Evolutionary conservation across 495 filamentous ascomycete species (phyloP), one percentile per base, ranked within the genome.

Genomic region (Penicillium waksmanii): DNA sequence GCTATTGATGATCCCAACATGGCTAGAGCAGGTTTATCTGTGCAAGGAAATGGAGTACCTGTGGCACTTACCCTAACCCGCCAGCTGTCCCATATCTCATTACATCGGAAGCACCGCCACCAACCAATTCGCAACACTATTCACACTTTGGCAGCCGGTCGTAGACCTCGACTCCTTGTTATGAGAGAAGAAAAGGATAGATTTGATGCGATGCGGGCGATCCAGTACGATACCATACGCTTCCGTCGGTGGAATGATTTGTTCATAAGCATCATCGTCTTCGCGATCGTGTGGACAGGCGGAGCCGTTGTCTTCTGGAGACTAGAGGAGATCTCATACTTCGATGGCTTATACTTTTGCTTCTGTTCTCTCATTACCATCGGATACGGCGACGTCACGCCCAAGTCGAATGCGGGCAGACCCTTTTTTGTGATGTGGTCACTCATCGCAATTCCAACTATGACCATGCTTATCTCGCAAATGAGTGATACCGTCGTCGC

Each of bases 401-500:
- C 89, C 0, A 73, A 81, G 13, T 89, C 87, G 7, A 93, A 92
- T 66, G 80, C 87, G 2, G 90, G 88, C 1, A 87, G 88, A 56
- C 82, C 91, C 0, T 94, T 97, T 66, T 97, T 96, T 72, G 89
- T 98, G 8, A 85, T 96, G 60, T 98, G 93, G 93, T 82, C 80
- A 6, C 73, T 88, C 0, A 73, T 88, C 34, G 85, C 86, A 27
- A 81, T 89, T 5, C 86, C 86, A 2, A 89, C 85, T 2, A 88
- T 89, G 85, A 88, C 86, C 1, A 84, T 86, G 57, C 79, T 89
- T 1, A 83, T 89, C 35, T 80, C 77, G 17, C 82, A 87, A 65
- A 85, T 88, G 80, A 85, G 83, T 53, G 82, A 87, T 57, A 89
- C 86, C 0, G 69, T 89, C 43, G 81, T 88, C 17, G 67, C 70